Evolutionary conservation across 2,329 filamentous ascomycete genomes (phyloP).

Genomic region (Cladosporium sp.): DNA sequence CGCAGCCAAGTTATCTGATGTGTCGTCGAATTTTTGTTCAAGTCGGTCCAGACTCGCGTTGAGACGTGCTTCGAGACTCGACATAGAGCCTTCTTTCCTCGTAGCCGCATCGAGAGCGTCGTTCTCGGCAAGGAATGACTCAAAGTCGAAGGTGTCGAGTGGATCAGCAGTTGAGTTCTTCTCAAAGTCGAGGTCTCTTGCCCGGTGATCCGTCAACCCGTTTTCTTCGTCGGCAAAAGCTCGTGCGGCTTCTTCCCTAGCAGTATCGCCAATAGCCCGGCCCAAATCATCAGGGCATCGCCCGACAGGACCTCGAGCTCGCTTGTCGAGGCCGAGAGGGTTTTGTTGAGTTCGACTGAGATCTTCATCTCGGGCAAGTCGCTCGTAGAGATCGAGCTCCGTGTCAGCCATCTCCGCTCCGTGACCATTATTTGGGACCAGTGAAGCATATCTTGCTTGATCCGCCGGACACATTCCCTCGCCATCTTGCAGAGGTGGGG

Average conservation of each 20-base stretch:
- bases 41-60: no score
- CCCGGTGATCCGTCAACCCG: background rate
- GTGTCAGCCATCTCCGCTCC: background rate
- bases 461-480: background rate
- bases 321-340: no score
- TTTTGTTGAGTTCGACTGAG: background rate
- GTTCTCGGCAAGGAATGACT: background rate
- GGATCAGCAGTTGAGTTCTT: no score
- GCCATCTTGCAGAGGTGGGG: background rate
- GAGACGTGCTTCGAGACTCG: no score
- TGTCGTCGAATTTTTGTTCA: slow-evolving; percentile 13
- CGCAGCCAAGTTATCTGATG: slow-evolving; percentile 20
- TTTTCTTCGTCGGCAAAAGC: background rate
- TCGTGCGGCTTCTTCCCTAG: background rate
- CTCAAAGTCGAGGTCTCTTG: no score
- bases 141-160: background rate
- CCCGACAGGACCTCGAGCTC: no score
- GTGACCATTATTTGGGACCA: no score
- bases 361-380: background rate
- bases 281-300: slow-evolving; percentile 4
- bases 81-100: background rate
- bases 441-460: background rate
- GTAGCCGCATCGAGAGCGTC: background rate
- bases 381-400: background rate
- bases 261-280: background rate